Evolutionary conservation across 192 early-diverging fungal genomes (phyloP), one percentile per base, ranked within the genome.

Genomic region (Geranomyces michiganensis): DNA sequence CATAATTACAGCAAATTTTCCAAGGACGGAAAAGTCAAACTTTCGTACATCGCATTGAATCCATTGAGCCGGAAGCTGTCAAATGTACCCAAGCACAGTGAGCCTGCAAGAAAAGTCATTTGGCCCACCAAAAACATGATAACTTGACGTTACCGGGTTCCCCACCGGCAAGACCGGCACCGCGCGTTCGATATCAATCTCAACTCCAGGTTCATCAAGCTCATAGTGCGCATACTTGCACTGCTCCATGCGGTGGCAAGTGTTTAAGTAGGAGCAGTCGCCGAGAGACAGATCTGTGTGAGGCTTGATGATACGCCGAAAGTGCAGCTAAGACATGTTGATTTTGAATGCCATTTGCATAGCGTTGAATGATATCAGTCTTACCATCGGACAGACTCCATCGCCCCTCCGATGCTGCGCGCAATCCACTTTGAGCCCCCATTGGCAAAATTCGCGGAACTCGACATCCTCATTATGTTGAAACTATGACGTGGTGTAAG

Each of bases 221-320:
- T 84, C 81, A 67, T 89, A 89, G 60, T 89, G 88, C 26, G 88
- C 72, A 55, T 85, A 89, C 51, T 87, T 85, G 76, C 88, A 89
- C 21, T 79, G 75, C 10, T 86, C 84, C 77, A 86, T 84, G 13
- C 85, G 59, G 66, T 88, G 84, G 71, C 88, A 89, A 10, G 88
- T 89, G 58, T 89, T 89, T 29, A 88, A 75, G 71, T 89, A 89
- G 10, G 86, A 88, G 74, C 87, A 89, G 77, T 89, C 87, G 9
- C 87, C 87, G 46, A 87, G 75, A 19, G 71, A 47, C 10, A 62
- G 55, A 43, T 84, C 85, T 21, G 87, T 89, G 62, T 87, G 73
- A 0, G 82, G 72, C 27, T 73, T 65, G 1, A 80, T 43, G 56
- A 88, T 85, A n/a, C 67, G 72, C 1, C 76, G 65, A 55, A 89